Base-by-base conservation (phyloP, 306 rosid genomes). In the Cicer yamashitae region DNA sequence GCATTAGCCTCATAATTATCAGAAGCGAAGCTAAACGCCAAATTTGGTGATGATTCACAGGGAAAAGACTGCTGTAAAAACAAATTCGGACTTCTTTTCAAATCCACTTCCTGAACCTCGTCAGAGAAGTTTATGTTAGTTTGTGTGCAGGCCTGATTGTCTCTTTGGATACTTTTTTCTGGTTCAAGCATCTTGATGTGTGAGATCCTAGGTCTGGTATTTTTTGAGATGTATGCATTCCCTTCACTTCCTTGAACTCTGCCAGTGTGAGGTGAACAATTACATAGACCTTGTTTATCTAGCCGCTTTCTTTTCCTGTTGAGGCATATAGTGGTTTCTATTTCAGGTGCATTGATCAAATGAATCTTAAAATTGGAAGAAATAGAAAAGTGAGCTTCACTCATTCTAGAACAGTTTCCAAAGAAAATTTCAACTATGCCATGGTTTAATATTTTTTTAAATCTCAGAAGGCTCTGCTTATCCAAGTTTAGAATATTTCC, bases 251-350 rank as follows among this genome's bases (percentile, higher is more conserved):
- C 79, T 67, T 50, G 53, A 74, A 50, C 76, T 30, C 43, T 59
- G 66, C 74, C 2, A 10, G 12, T 72, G 25, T 50, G 70, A 59
- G 45, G 79, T 9, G 34, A 46, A 69, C 1, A 43, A 34, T 43
- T 18, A 60, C 43, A 57, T 6, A 75, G 71, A 73, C 53, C 25
- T 53, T 52, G 58, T 40, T 77, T 48, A 70, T 73, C 77, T 8
- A 51, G 54, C 54, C n/a, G 77, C 73, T 59, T 79, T 74, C 84
- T 82, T 77, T 67, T 77, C 74, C 80, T 71, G 70, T 39, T 8
- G 53, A 25, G 67, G 73, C 48, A 7, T 20, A 79, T 38, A 11
- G 44, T 2, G 51, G 67, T 69, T 44, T 64, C 80, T 50, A 43
- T 18, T 52, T 54, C 70, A 53, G 71, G 61, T 25, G 73, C 62